These are phyloP conservation scores for Pseudogymnoascus sp. DNA, from an alignment of 2,329 filamentous ascomycete species.

Conservation along the genomic window DNA sequence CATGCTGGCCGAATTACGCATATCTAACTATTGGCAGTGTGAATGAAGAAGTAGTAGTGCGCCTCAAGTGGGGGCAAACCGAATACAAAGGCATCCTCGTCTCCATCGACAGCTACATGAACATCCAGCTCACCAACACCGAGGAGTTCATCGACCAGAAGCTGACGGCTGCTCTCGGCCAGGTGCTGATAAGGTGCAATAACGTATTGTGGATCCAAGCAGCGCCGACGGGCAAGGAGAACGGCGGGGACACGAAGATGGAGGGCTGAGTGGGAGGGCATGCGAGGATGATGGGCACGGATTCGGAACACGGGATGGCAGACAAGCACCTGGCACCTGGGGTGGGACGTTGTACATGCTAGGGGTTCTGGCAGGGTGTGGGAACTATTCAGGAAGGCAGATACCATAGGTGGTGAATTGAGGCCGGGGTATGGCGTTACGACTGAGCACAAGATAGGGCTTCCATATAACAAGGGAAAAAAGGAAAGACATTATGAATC, in stretches of 20 bases:
- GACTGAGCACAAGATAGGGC: slow-evolving; percentile 5
- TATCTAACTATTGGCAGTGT: slow-evolving; percentile 44
- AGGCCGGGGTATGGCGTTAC: slow-evolving; percentile 8
- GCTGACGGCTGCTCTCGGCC: slow-evolving; percentile 73
- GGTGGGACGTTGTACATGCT: background rate
- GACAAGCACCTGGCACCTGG: background rate
- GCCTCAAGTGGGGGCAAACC: slow-evolving; percentile 95
- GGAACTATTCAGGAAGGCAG: slow-evolving; percentile 1
- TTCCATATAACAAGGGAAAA: slow-evolving; percentile 6
- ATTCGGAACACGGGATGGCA: background rate
- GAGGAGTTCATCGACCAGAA: slow-evolving; percentile 89
- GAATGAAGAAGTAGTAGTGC: slow-evolving; percentile 81
- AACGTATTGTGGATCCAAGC: slow-evolving; percentile 89
- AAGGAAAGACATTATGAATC: slow-evolving; percentile 6
- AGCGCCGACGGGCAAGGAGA: slow-evolving; percentile 41
- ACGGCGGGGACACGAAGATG: slow-evolving; percentile 48
- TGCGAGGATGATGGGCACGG: background rate
- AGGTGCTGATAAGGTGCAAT: slow-evolving; percentile 93
- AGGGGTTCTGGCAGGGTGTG: background rate
- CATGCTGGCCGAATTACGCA: background rate
- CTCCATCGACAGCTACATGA: slow-evolving; percentile 97
- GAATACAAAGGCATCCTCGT: slow-evolving; percentile 94
- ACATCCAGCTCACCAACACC: slow-evolving; percentile 82
- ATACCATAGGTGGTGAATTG: slow-evolving; percentile 1
- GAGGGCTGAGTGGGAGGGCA: slow-evolving; percentile 31